Evolutionary conservation across 2,329 filamentous ascomycete genomes (phyloP).

Genomic region (Paecilomyces sp.): DNA sequence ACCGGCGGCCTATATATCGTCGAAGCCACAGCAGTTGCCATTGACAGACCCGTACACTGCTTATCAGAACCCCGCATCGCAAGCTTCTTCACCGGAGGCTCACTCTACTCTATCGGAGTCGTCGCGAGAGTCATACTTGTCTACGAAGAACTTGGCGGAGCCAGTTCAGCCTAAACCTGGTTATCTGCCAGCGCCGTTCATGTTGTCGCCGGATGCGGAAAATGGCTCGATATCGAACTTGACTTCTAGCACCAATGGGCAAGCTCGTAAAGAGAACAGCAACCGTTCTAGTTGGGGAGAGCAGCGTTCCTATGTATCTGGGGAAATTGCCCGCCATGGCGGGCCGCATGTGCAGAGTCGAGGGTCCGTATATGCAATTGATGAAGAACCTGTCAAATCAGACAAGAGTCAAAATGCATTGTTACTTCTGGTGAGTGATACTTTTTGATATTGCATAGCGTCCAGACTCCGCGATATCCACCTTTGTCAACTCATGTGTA

Average conservation of each 20-base stretch:
- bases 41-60: background rate
- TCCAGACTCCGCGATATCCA: background rate
- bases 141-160: conserved; percentile 9
- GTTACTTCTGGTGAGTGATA: conserved; percentile 32
- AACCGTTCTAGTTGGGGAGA: conserved; percentile 24
- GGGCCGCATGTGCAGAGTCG: conserved; percentile 20
- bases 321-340: conserved; percentile 17
- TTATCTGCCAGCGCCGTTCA: conserved; percentile 13
- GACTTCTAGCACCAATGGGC: conserved; percentile 18
- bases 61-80: conserved; percentile 1
- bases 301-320: conserved; percentile 28
- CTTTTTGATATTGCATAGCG: background rate
- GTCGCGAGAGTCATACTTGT: conserved; percentile 12
- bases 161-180: background rate
- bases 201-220: conserved; percentile 14
- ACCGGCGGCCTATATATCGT: background rate
- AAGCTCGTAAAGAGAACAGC: conserved; percentile 22
- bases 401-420: conserved; percentile 34
- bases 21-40: background rate
- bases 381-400: conserved; percentile 14
- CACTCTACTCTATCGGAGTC: conserved; percentile 17
- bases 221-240: conserved; percentile 15
- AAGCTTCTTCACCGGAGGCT: conserved; percentile 8
- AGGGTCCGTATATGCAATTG: conserved; percentile 7
- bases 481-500: background rate